These are phyloP conservation scores for Osmanthus fragrans DNA, from an alignment of 257 asterid species.

Conservation along the genomic window DNA sequence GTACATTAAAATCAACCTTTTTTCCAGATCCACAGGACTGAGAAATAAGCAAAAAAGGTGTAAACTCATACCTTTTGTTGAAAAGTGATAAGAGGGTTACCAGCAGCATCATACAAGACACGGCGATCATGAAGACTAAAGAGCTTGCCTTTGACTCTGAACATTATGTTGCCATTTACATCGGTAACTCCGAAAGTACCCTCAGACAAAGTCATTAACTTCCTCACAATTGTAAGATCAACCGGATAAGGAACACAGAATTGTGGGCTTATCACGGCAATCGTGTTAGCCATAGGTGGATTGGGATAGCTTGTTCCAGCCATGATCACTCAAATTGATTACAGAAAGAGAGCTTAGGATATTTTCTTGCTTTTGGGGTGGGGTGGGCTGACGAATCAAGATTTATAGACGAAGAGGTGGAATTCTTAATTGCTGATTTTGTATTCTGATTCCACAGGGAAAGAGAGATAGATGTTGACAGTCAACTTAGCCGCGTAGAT, in stretches of 20 bases:
- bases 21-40: neutral
- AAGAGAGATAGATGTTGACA: too few species aligned
- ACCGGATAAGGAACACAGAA: slow-evolving; percentile 66
- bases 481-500: neutral
- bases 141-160: slow-evolving; percentile 57
- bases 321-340: slow-evolving; percentile 22
- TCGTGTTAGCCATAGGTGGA: slow-evolving; percentile 11
- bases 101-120: slow-evolving; percentile 67
- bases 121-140: slow-evolving; percentile 74
- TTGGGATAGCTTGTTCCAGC: slow-evolving; percentile 36
- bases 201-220: slow-evolving; percentile 58
- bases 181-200: slow-evolving; percentile 66
- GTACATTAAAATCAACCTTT: neutral
- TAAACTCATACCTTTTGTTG: slow-evolving; percentile 57
- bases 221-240: slow-evolving; percentile 58
- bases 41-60: neutral
- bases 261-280: slow-evolving; percentile 63
- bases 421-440: too few species aligned
- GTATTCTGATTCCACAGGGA: neutral
- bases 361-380: neutral
- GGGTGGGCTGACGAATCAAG: neutral
- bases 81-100: slow-evolving; percentile 62
- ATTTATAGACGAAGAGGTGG: neutral
- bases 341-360: neutral
- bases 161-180: slow-evolving; percentile 59